phyloP scores from a whole-genome alignment of 208 protist species.

The Naegleria lovaniensis region DNA sequence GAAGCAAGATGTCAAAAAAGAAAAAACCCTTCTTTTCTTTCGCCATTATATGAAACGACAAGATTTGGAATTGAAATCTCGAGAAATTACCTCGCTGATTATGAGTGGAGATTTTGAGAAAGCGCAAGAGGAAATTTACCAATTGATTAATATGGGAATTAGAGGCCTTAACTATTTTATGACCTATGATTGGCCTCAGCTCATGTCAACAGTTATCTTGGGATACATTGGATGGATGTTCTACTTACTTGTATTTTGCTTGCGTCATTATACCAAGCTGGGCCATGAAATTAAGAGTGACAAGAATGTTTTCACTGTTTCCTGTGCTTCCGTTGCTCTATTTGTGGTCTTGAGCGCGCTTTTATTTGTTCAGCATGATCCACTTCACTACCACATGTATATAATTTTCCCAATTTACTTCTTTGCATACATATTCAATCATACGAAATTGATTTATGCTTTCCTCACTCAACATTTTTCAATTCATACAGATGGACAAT shows the following conservation, averaged over 20 bases:
- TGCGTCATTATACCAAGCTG: background rate
- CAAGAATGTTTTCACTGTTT: background rate
- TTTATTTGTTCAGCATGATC: background rate
- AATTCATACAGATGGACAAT: background rate
- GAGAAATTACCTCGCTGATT: background rate
- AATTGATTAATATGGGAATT: background rate
- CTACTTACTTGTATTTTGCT: background rate
- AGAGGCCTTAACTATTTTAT: background rate
- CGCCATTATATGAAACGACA: background rate
- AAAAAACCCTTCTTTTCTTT: background rate
- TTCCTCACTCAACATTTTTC: background rate
- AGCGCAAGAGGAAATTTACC: background rate
- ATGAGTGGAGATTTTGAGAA: background rate
- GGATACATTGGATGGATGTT: slow-evolving; percentile 18
- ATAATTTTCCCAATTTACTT: slow-evolving; percentile 17
- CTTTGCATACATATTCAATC: background rate
- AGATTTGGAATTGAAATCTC: background rate
- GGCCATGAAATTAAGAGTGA: background rate
- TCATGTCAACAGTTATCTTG: background rate
- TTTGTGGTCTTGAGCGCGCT: background rate
- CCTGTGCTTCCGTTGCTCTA: background rate
- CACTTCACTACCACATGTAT: background rate
- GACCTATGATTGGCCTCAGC: slow-evolving; percentile 14
- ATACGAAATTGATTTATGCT: background rate
- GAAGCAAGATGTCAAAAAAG: background rate